Evolutionary conservation across 345 rosid genomes (phyloP).

Genomic region (Arabis hirsuta): DNA sequence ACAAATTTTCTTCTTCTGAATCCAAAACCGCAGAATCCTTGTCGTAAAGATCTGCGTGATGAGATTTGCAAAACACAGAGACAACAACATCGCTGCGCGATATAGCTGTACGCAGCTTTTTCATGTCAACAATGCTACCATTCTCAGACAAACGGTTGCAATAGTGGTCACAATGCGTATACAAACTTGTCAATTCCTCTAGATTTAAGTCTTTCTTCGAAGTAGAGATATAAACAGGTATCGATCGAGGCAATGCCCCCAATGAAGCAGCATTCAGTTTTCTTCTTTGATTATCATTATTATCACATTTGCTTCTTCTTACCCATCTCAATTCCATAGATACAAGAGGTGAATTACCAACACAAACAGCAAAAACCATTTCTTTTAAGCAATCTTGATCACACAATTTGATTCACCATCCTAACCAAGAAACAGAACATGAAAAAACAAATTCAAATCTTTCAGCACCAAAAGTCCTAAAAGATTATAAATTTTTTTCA

Average conservation of each 20-base stretch:
- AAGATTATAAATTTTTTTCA: neutral
- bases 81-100: slow-evolving; percentile 64
- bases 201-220: slow-evolving; percentile 57
- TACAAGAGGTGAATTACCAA: slow-evolving; percentile 17
- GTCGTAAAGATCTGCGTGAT: slow-evolving; percentile 18
- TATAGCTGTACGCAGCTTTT: slow-evolving; percentile 70
- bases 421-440: slow-evolving; percentile 19
- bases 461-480: neutral
- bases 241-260: slow-evolving; percentile 28
- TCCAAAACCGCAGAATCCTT: neutral
- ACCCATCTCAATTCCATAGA: slow-evolving; percentile 65
- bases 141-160: slow-evolving; percentile 58
- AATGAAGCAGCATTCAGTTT: slow-evolving; percentile 13
- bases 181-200: slow-evolving; percentile 55
- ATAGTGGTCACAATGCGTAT: slow-evolving; percentile 63
- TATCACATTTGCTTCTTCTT: slow-evolving; percentile 38
- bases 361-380: slow-evolving; percentile 38
- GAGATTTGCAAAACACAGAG: slow-evolving; percentile 70
- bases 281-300: neutral
- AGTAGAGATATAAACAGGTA: slow-evolving; percentile 71
- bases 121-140: slow-evolving; percentile 50
- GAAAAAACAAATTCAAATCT: neutral
- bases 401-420: slow-evolving; percentile 28
- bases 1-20: slow-evolving; percentile 26
- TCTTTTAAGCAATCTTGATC: slow-evolving; percentile 22